Conservation (phyloP, 306 rosid genomes). For the Ormosia semicastrata region DNA sequence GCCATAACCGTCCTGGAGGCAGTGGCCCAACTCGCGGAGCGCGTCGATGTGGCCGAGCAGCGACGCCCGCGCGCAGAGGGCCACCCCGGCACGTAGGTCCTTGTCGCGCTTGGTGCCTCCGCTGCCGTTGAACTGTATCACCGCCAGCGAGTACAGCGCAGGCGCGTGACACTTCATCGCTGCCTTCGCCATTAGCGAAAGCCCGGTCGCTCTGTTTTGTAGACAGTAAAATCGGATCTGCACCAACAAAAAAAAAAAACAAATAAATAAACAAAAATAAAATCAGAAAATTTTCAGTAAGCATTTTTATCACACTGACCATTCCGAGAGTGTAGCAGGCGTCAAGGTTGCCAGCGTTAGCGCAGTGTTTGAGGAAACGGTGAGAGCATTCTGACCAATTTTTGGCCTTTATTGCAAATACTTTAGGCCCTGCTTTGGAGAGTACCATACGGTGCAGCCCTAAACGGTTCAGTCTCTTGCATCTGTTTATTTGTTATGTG, state of each 20-base stretch:
- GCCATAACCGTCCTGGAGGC: slow-evolving; percentile 93
- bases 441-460: slow-evolving; percentile 62
- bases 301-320: slow-evolving; percentile 43
- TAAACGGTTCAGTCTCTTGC: slow-evolving; percentile 63
- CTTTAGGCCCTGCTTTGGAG: slow-evolving; percentile 54
- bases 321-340: slow-evolving; percentile 90
- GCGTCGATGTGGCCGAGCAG: slow-evolving; percentile 75
- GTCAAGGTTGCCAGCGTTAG: slow-evolving; percentile 67
- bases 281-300: too few relatives aligned
- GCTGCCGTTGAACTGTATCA: slow-evolving; percentile 93
- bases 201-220: slow-evolving; percentile 62
- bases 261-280: neutral
- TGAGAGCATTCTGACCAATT: slow-evolving; percentile 73
- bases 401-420: slow-evolving; percentile 43
- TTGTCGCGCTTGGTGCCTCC: slow-evolving; percentile 64
- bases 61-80: slow-evolving; percentile 76
- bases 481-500: slow-evolving; percentile 37
- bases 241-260: neutral
- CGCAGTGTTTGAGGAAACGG: slow-evolving; percentile 62
- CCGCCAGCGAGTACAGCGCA: slow-evolving; percentile 81
- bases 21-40: slow-evolving; percentile 87
- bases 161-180: slow-evolving; percentile 66
- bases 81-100: slow-evolving; percentile 73
- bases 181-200: slow-evolving; percentile 75
- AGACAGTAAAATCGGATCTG: slow-evolving; percentile 92